Evolutionary conservation across 805 yeast genomes (phyloP), one percentile per base, ranked within the genome.

Genomic region (Lipomyces japonicus): DNA sequence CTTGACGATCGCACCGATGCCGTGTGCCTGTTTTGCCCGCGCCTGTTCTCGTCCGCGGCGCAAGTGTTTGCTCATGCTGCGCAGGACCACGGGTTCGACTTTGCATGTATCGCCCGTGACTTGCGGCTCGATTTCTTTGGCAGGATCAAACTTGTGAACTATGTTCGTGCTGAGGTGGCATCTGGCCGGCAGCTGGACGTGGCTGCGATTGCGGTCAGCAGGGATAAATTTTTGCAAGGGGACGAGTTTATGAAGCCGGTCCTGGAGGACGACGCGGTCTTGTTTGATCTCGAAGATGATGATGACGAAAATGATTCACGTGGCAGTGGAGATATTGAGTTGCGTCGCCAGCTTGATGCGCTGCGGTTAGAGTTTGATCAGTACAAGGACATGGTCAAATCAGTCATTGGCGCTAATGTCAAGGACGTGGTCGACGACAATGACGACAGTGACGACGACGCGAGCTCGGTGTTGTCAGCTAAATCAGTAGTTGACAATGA

Each of bases 71-170:
- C 34, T 10, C 63, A 61, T 35, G 44, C 56, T 37, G 52, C 48
- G 40, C 46, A 21, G 14, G 53, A 53, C 24, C 59, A 60, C 41
- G 47, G 50, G 19, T 60, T 61, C 50, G 64, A 61, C 25, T 59
- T 53, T 39, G 28, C 46, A 19, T 32, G 40, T 25, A 42, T 60
- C 39, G 42, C 44, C 16, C 35, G 42, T 37, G 50, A 44, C 28
- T 44, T 30, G 46, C 58, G 55, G 10, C 57, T 59, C 34, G 64
- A 63, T 22, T 58, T 57, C 39, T 61, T 51, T 42, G 62, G 59
- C n/a, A 57, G 61, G 47, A 46, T 62, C 39, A 62, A 61, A 42
- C 55, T 63, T 16, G 50, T 63, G 34, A 63, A 63, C 39, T 63
- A 63, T 44, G 46, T 63, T 22, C 59, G 66, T 30, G 42, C 46